Percentiles rank a stretch among this genome's conserved stretches.
phyloP scores from a whole-genome alignment of 1,139 yeast species.

The Pichia sp. region DNA sequence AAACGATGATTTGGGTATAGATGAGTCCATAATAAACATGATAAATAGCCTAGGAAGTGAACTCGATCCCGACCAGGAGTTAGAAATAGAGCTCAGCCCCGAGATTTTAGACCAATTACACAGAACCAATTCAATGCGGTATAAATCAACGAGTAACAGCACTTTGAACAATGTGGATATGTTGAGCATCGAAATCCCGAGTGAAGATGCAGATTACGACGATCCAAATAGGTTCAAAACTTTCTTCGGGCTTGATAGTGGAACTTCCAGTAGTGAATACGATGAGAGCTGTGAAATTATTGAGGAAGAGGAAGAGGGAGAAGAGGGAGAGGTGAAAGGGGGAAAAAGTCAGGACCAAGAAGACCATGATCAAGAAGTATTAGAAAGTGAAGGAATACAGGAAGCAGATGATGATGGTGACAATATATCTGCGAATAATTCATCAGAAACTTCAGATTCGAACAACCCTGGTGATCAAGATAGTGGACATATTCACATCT shows the following conservation, averaged over 20 bases:
- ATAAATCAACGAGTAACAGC: background rate
- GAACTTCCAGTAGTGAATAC: background rate
- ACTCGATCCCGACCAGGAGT: slow-evolving; percentile 5
- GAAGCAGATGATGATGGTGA: no score
- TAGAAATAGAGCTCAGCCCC: slow-evolving; percentile 10
- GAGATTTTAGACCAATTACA: background rate
- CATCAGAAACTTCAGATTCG: background rate
- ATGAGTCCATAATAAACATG: slow-evolving; percentile 6
- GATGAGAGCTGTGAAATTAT: background rate
- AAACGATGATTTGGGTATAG: slow-evolving; percentile 1
- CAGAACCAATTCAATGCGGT: background rate
- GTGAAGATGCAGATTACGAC: slow-evolving; percentile 14
- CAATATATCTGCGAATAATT: no score
- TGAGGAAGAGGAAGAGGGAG: background rate
- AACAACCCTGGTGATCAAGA: background rate
- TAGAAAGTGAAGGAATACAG: background rate
- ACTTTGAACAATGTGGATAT: slow-evolving; percentile 11
- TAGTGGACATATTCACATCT: background rate
- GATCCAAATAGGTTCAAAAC: slow-evolving; percentile 9
- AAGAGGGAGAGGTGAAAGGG: background rate
- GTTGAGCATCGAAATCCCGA: slow-evolving; percentile 11
- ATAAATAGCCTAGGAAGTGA: slow-evolving; percentile 5
- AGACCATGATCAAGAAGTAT: background rate
- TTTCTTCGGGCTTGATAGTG: slow-evolving; percentile 9
- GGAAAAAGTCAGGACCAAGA: background rate